Conservation (phyloP, 176 grass and related monocot species). For the Avena eriantha region DNA sequence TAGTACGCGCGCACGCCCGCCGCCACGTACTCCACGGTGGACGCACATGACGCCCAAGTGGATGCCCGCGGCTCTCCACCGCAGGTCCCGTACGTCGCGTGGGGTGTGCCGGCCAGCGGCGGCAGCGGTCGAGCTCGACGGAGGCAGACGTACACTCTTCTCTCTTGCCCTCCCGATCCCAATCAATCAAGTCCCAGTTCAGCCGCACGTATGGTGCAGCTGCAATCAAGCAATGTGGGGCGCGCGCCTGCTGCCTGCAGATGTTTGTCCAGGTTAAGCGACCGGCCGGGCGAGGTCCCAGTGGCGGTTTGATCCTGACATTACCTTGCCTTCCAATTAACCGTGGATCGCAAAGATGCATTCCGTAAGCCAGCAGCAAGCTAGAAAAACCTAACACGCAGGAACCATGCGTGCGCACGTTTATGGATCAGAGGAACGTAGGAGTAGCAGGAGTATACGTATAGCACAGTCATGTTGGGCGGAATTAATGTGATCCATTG, state of each 20-base stretch:
- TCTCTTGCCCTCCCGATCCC: not conserved
- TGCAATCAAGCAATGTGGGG: constrained; percentile 4
- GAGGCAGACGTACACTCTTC: constrained; percentile 2
- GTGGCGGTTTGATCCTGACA: not conserved
- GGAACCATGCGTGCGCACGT: not conserved
- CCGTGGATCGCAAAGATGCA: not conserved
- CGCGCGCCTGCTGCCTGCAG: not conserved
- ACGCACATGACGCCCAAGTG: not conserved
- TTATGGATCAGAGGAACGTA: not conserved
- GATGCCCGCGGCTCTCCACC: not conserved
- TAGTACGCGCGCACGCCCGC: not conserved
- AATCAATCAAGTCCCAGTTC: not conserved
- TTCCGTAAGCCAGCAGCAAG: not conserved
- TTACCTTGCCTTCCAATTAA: not conserved
- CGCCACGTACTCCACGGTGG: not conserved
- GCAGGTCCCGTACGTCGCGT: not conserved
- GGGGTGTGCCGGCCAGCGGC: too few species aligned
- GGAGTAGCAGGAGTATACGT: not conserved
- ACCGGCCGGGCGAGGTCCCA: not conserved
- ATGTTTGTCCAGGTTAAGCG: not conserved
- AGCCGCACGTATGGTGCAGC: constrained; percentile 17
- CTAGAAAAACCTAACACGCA: not conserved
- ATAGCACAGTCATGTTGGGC: not conserved
- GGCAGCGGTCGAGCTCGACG: not conserved
- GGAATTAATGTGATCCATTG: constrained; percentile 11